A percentile compares a stretch with the other conserved stretches of the same genome.
Conservation (phyloP, 306 rosid species). For the Macrotyloma uniflorum region DNA sequence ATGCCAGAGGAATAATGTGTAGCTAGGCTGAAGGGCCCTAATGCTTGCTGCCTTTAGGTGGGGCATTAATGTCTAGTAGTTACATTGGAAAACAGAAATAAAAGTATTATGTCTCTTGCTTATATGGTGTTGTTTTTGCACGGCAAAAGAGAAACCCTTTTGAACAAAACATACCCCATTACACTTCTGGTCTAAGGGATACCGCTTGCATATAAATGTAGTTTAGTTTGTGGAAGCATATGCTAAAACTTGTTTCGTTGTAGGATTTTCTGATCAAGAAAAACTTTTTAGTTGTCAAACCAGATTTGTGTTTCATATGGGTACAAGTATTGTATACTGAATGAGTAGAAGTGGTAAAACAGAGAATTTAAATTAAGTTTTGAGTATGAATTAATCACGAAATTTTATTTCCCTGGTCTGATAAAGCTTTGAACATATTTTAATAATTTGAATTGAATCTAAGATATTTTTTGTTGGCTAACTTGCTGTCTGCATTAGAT, state of each 20-base stretch:
- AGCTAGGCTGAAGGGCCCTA: conserved; percentile 39
- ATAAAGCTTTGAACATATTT: background rate
- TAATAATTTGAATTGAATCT: background rate
- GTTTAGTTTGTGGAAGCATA: background rate
- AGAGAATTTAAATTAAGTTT: background rate
- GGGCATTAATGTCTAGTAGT: conserved; percentile 42
- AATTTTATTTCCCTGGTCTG: background rate
- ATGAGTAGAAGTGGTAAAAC: background rate
- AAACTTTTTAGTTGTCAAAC: background rate
- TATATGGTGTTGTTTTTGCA: conserved; percentile 32
- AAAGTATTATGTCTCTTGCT: conserved; percentile 37
- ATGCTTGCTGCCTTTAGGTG: conserved; percentile 29
- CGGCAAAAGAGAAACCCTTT: conserved; percentile 38
- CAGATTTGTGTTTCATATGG: background rate
- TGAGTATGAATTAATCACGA: background rate
- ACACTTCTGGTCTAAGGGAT: conserved; percentile 38
- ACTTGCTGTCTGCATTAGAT: background rate
- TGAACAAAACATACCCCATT: conserved; percentile 30
- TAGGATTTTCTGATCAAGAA: background rate
- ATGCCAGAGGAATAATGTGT: conserved; percentile 35
- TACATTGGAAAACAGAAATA: conserved; percentile 45
- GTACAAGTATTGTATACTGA: background rate
- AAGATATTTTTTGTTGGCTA: background rate
- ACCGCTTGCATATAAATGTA: conserved; percentile 17
- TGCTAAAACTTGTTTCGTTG: background rate